Base-by-base conservation (phyloP, 345 rosid genomes). In the Lumnitzera racemosa region DNA sequence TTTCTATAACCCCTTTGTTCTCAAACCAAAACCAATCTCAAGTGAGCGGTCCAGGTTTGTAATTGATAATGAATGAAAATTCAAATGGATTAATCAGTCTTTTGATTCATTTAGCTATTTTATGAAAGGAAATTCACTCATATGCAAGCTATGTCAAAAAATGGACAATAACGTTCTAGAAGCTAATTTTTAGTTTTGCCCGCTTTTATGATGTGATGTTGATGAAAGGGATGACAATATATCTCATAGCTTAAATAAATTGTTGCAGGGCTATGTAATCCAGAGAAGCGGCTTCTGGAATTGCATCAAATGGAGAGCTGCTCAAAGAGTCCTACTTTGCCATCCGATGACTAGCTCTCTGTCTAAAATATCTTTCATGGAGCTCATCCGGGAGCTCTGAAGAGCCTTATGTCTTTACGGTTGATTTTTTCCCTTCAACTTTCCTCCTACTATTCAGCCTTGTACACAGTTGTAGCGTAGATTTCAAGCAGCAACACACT, bases 241-340 rank as follows among this genome's bases (percentile, higher is more conserved):
- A 53, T 23, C 31, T 10, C 13, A 17, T 13, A 43, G 60, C 31
- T 72, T 46, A 65, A n/a, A n/a, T 47, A 31, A 55, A 60, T 59
- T 50, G 58, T 15, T 73, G 70, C 80, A 89, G 98, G 98, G 24
- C 82, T 91, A 10, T 85, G 98, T 46, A 70, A 67, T 67, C 98
- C 98, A 4, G 95, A 91, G 70, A 71, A 71, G 72, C 78, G 59
- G 66, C 64, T 92, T 70, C 58, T 87, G 66, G 91, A 92, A 70
- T 96, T 92, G 58, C 98, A 92, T 81, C 71, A 70, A 65, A 68
- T 55, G 69, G 94, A 82, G 60, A 81, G 76, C 72, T 92, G 96
- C 84, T 76, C 88, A 15, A 80, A 79, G 13, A 87, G 86, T 76
- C 89, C 98, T 57, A 92, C 88, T 24, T n/a, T 89, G 74, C 80